Conservation (phyloP, 345 rosid species). For the Syzygium grande region DNA sequence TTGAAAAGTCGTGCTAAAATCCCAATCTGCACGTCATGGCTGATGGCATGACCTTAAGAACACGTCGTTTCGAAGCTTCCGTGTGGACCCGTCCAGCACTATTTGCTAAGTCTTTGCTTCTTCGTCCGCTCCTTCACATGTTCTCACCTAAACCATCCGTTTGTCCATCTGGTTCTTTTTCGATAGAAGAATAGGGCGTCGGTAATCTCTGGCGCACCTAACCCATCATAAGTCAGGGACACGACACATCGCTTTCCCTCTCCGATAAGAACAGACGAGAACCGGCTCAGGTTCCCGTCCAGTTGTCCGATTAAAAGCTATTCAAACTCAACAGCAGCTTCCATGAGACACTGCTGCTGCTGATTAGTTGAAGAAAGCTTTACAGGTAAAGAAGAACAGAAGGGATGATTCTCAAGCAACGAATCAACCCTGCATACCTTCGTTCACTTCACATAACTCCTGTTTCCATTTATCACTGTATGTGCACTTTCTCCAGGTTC, state of each 20-base stretch:
- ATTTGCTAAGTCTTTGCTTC: not conserved
- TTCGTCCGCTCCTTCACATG: not conserved
- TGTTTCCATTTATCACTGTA: not conserved
- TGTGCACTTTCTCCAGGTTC: not conserved
- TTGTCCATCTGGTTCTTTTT: not conserved
- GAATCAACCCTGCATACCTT: not conserved
- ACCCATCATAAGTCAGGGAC: not conserved
- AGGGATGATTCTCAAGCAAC: not conserved
- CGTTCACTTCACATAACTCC: not conserved
- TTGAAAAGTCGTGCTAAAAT: not conserved
- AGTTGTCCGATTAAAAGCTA: not conserved
- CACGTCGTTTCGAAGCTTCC: not conserved
- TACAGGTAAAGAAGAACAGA: not conserved
- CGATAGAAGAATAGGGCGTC: not conserved
- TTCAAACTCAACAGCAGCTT: not conserved
- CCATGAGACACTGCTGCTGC: not conserved
- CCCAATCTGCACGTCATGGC: not conserved
- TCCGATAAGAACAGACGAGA: not conserved
- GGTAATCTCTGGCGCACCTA: not conserved
- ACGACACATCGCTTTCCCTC: not conserved
- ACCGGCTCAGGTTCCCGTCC: not conserved
- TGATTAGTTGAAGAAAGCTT: not conserved
- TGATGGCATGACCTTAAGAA: not conserved
- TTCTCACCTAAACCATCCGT: not conserved
- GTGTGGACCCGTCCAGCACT: not conserved